Evolutionary conservation across 345 rosid genomes (phyloP), one percentile per base, ranked within the genome.

Genomic region (Cardamine resedifolia): DNA sequence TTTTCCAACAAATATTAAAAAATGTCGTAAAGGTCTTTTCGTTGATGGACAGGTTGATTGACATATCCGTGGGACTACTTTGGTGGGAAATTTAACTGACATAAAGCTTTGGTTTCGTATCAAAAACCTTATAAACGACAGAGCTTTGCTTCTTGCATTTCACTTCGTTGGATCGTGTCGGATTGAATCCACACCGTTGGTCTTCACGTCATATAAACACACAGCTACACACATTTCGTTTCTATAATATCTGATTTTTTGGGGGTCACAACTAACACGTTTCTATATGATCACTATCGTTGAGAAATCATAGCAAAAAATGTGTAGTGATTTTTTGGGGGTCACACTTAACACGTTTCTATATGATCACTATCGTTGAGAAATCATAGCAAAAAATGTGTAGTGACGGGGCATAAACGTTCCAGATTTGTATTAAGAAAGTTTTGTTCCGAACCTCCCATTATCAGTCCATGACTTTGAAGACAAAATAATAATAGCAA

Each of bases 11-110:
- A 9, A 18, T 19, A 39, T 39, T 39, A 5, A 43, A 47, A 53
- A 62, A 47, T 62, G 48, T 64, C 51, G 49, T 12, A 41, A 64
- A 73, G 67, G 75, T 75, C 75, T 56, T 68, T 44, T 70, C 78
- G 77, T 56, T 76, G 84, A 80, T 74, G 80, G 82, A 81, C 78
- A 79, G 84, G 61, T 74, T 68, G 85, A 81, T 70, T 75, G 81
- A 62, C 79, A 71, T 9, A 64, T 76, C 79, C 70, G 51, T 55
- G 55, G 53, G 70, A 63, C 75, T 69, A 61, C 64, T 70, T 69
- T 76, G 70, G 79, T 76, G 74, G 64, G 58, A 60, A 62, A 53
- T 30, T 44, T 69, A 52, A 52, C 75, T 76, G 79, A 68, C 75
- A 76, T 43, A 62, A 68, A 67, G 62, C 36, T 38, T 56, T 48